phyloP scores from a whole-genome alignment of 2,329 filamentous ascomycete genomes.

The Hypoxylon sp. region DNA sequence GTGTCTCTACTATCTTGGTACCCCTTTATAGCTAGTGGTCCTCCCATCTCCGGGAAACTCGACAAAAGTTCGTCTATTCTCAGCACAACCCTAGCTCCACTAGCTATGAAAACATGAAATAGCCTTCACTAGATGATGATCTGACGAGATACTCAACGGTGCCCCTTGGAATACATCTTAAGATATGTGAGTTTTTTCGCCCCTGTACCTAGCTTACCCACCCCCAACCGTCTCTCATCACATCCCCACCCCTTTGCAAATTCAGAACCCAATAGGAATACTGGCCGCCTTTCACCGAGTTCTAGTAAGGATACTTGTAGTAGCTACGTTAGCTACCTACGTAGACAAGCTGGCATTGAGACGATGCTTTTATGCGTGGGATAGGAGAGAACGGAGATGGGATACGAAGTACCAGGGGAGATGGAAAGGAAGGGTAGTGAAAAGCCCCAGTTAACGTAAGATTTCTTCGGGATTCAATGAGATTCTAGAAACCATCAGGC shows the following conservation, averaged over 20 bases:
- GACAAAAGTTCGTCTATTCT: conserved; percentile 16
- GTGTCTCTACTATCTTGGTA: conserved; percentile 5
- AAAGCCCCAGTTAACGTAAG: background rate
- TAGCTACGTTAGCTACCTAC: too few species aligned
- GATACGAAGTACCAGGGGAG: background rate
- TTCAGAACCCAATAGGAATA: conserved; percentile 35
- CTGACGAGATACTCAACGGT: conserved; percentile 12
- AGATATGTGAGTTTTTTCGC: conserved; percentile 18
- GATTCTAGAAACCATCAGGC: background rate
- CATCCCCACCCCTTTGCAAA: conserved; percentile 27
- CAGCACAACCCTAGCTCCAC: background rate
- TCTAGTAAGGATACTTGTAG: conserved; percentile 34
- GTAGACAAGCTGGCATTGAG: conserved; percentile 8
- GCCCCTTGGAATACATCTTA: conserved; percentile 1
- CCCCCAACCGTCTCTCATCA: conserved; percentile 25
- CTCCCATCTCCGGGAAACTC: background rate
- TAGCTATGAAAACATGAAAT: conserved; percentile 2
- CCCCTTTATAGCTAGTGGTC: conserved; percentile 7
- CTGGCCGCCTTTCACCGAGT: conserved; percentile 22
- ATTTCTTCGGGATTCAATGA: background rate
- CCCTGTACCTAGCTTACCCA: conserved; percentile 32
- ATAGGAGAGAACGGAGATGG: background rate
- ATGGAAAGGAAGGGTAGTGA: background rate
- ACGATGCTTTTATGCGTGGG: conserved; percentile 9
- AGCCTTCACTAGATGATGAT: conserved; percentile 3